A percentile compares a stretch with the other conserved stretches of the same genome.
Evolutionary conservation across 495 filamentous ascomycete genomes (phyloP).

Genomic region (Apodospora peruviana): DNA sequence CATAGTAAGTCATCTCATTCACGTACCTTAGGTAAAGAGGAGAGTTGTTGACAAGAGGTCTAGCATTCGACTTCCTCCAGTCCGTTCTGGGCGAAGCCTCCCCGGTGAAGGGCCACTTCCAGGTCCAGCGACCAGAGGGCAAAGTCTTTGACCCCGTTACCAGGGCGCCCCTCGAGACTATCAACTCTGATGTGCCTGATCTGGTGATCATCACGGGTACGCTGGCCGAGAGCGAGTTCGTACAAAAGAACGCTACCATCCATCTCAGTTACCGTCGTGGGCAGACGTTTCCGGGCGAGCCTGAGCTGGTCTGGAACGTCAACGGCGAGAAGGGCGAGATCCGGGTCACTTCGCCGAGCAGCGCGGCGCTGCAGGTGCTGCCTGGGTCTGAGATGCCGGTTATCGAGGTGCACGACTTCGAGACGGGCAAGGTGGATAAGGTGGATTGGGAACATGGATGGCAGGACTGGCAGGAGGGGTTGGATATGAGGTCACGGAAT

Average conservation of each 20-base stretch:
- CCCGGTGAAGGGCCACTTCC: conserved; percentile 32
- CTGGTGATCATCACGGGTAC: conserved; percentile 43
- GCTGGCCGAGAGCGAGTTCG: conserved; percentile 28
- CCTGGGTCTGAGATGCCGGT: conserved; percentile 23
- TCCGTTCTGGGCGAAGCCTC: conserved; percentile 40
- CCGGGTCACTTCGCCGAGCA: conserved; percentile 29
- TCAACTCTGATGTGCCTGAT: conserved; percentile 35
- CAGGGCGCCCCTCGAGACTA: conserved; percentile 22
- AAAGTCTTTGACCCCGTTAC: conserved; percentile 22
- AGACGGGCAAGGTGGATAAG: conserved; percentile 32
- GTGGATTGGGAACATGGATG: conserved; percentile 40
- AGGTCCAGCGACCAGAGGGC: conserved; percentile 40
- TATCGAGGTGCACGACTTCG: conserved; percentile 41
- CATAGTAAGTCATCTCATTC: conserved; percentile 34
- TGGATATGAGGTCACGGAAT: conserved; percentile 32
- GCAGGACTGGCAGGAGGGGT: conserved; percentile 34
- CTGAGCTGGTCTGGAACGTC: conserved; percentile 49
- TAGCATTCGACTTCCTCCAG: conserved; percentile 35
- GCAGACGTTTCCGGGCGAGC: conserved; percentile 40
- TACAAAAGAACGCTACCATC: conserved; percentile 29
- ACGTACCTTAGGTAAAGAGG: neutral
- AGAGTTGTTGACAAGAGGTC: neutral
- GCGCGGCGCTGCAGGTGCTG: conserved; percentile 32
- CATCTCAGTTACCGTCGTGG: conserved; percentile 45
- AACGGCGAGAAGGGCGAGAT: conserved; percentile 53